Evolutionary conservation across 306 rosid species (phyloP).

Genomic region (Herpetospermum pedunculosum): DNA sequence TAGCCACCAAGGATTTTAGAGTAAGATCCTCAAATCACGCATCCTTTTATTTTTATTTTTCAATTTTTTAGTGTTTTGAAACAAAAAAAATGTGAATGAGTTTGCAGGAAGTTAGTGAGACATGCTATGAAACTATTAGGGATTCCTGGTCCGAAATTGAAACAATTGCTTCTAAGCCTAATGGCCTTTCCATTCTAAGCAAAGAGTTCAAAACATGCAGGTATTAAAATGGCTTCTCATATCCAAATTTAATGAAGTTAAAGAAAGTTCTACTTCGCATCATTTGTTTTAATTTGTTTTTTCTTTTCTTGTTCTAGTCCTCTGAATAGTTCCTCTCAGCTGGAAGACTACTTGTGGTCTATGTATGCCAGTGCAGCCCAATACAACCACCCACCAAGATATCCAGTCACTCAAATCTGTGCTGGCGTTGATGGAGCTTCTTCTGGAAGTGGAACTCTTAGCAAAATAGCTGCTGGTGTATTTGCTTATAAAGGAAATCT

Average conservation of each 20-base stretch:
- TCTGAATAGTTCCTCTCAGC: constrained; percentile 20
- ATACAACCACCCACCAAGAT: constrained; percentile 42
- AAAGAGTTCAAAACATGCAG: constrained; percentile 43
- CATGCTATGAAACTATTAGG: constrained; percentile 43
- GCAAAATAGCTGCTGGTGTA: constrained; percentile 46
- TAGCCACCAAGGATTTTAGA: constrained; percentile 48
- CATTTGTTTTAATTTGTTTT: not conserved
- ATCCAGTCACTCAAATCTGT: constrained; percentile 49
- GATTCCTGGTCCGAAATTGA: constrained; percentile 62
- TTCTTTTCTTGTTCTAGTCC: constrained; percentile 19
- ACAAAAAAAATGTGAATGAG: not conserved
- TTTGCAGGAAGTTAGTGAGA: constrained; percentile 55
- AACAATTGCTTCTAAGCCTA: constrained; percentile 22
- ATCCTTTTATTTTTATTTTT: not conserved
- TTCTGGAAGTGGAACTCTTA: constrained; percentile 17
- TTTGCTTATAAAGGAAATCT: constrained; percentile 26
- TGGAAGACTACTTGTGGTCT: constrained; percentile 14
- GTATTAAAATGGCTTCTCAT: not conserved
- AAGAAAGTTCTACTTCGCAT: not conserved
- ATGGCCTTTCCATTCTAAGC: constrained; percentile 48
- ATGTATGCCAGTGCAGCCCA: constrained; percentile 39
- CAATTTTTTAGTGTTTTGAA: not conserved
- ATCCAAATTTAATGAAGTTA: not conserved
- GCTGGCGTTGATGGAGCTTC: constrained; percentile 43
- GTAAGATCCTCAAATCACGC: constrained; percentile 18